Evolutionary conservation across 179 eudicot genomes (phyloP), one percentile per base, ranked within the genome.

Genomic region (Spinacia oleracea): DNA sequence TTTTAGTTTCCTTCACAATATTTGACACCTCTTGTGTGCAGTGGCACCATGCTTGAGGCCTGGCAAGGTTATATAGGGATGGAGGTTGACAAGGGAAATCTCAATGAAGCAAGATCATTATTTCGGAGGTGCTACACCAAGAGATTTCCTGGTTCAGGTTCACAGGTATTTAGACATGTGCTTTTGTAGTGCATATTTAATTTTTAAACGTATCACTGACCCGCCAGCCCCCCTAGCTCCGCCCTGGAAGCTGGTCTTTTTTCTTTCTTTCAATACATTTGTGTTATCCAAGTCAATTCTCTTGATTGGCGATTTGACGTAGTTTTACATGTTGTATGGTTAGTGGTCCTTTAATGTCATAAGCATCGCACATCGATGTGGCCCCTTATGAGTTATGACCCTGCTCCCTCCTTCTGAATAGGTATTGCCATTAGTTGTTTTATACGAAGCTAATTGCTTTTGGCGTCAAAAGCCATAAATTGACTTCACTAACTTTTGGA

Each of bases 131-230:
- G 98, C 86, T 96, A 89, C 79, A 81, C 90, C 75, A 96, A 90
- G 88, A 86, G 85, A 82, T 90, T 93, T 87, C 79, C 92, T 58
- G 98, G 96, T 78, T 89, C 92, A 5, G 98, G 99, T 77, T 96
- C 99, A 55, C 97, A 91, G 97, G 98, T 95, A 82, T 50, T 32
- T 77, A n/a, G n/a, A n/a, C n/a, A n/a, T n/a, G n/a, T n/a, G n/a
- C n/a, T n/a, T n/a, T n/a, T n/a, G n/a, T n/a, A n/a, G n/a, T n/a
- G n/a, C n/a, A n/a, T n/a, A n/a, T n/a, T n/a, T n/a, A n/a, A n/a
- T n/a, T n/a, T n/a, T n/a, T n/a, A n/a, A n/a, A n/a, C n/a, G n/a
- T n/a, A n/a, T n/a, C n/a, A n/a, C n/a, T n/a, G n/a, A n/a, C n/a
- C n/a, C n/a, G n/a, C n/a, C n/a, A n/a, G n/a, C n/a, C n/a, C n/a